phyloP scores from a whole-genome alignment of 2,329 filamentous ascomycete genomes.

The Aspergillus aculeatus region DNA sequence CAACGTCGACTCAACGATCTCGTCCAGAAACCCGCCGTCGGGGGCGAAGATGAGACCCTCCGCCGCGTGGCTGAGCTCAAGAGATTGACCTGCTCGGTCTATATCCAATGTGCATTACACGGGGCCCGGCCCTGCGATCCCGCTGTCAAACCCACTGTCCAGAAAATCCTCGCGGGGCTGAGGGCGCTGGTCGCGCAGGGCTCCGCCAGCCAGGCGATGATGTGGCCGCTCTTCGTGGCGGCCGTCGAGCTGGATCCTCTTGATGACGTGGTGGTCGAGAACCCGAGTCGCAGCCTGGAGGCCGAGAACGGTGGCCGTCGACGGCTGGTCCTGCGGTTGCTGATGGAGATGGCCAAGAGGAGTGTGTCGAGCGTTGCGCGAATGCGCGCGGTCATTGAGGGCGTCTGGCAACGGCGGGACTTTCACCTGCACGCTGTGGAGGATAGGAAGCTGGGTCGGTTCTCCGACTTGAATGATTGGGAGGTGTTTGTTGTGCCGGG shows the following conservation, averaged over 20 bases:
- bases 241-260: constrained; percentile 36
- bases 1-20: neutral
- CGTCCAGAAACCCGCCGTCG: neutral
- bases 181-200: neutral
- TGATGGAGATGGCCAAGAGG: constrained; percentile 4
- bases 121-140: neutral
- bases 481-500: constrained; percentile 7
- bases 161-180: neutral
- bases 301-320: neutral
- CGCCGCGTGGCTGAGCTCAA: constrained; percentile 1
- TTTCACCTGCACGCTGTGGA: neutral
- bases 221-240: constrained; percentile 24
- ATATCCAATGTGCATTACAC: constrained; percentile 1
- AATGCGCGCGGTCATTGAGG: constrained; percentile 39
- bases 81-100: neutral
- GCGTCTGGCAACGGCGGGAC: constrained; percentile 41
- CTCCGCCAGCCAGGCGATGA: constrained; percentile 10
- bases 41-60: neutral
- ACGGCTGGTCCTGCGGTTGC: neutral
- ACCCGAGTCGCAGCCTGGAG: neutral
- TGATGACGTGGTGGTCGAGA: constrained; percentile 33
- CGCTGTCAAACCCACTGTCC: neutral
- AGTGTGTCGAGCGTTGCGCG: constrained; percentile 34
- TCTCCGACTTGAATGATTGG: constrained; percentile 6
- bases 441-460: neutral